phyloP scores from a whole-genome alignment of 768 basidiomycete genomes.

The Dacryopinax spathularia region DNA sequence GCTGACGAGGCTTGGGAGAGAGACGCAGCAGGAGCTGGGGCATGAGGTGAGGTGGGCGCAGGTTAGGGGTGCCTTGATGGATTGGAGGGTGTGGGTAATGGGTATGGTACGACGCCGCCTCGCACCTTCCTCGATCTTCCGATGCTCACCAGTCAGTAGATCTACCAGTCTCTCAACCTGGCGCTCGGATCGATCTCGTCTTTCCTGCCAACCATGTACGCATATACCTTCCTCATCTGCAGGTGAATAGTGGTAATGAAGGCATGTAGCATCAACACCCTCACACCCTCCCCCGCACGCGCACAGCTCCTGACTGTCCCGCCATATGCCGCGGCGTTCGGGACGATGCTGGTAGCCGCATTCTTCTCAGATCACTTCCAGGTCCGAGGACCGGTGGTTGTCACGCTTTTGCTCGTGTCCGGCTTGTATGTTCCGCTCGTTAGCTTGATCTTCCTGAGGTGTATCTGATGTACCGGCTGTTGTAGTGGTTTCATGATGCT shows the following conservation, averaged over 20 bases:
- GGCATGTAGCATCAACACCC: background rate
- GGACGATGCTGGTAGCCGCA: constrained; percentile 43
- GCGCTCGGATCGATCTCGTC: constrained; percentile 68
- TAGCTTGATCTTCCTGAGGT: background rate
- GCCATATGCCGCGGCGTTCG: constrained; percentile 61
- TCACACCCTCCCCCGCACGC: constrained; percentile 24
- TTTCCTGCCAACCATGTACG: constrained; percentile 60
- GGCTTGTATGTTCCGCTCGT: constrained; percentile 1
- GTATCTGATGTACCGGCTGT: background rate
- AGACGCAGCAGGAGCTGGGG: constrained; percentile 37
- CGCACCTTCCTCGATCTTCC: background rate
- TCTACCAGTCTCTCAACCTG: constrained; percentile 63
- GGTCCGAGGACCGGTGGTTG: constrained; percentile 30
- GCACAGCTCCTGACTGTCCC: constrained; percentile 68
- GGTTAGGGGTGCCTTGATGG: constrained; percentile 44
- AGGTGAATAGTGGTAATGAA: background rate
- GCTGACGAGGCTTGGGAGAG: constrained; percentile 49
- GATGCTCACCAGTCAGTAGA: constrained; percentile 21
- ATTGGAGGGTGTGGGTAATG: constrained; percentile 35
- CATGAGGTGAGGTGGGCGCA: constrained; percentile 28
- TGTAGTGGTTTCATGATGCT: background rate
- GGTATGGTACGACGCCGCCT: background rate
- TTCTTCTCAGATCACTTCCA: constrained; percentile 57
- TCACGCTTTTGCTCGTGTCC: constrained; percentile 13
- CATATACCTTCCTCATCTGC: background rate